Evolutionary conservation across 176 grass and related monocot species (phyloP), one percentile per base, ranked within the genome.

Genomic region (Eleusine coracana): DNA sequence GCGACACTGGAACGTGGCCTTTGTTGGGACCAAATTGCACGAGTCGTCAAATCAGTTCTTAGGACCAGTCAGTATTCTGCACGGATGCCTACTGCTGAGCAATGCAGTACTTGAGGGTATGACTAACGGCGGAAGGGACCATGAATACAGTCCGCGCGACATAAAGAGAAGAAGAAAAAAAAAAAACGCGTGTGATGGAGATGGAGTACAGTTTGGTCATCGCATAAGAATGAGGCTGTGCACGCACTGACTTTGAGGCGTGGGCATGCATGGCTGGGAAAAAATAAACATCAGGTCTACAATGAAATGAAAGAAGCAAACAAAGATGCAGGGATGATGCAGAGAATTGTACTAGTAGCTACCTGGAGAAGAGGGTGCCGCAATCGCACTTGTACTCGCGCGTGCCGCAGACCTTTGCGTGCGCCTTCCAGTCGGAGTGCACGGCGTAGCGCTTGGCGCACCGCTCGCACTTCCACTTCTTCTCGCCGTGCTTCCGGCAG

Each of bases 301-400:
- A 34, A 34, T 34, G 31, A 34, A 34, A 34, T 34, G 31, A 34
- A 34, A 34, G 31, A 34, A 34, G 31, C 31, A 34, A 34, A 34
- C 31, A 34, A 34, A 34, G 25, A 25, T 25, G 25, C 25, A 25
- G 25, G 25, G 31, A 34, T 34, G 31, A 48, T 48, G 46, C 2
- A 49, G 11, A 49, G 10, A 49, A 49, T 12, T 7, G 12, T 2
- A 29, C 25, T 51, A 42, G 40, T 42, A 42, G 0, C 1, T 5
- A 93, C 96, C 97, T 99, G 71, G 97, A 99, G 89, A 99, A 99
- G 85, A 99, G 77, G 5, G 91, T 94, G 80, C 97, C 97, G 81
- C 97, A 99, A 66, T 96, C 91, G 82, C 97, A 99, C 78, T 87
- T 93, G 81, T 96, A 96, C 78, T 99, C 97, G 46, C 97, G 90